Base-by-base conservation (phyloP, 768 basidiomycete genomes). In the Phlebiopsis flavidoalba region DNA sequence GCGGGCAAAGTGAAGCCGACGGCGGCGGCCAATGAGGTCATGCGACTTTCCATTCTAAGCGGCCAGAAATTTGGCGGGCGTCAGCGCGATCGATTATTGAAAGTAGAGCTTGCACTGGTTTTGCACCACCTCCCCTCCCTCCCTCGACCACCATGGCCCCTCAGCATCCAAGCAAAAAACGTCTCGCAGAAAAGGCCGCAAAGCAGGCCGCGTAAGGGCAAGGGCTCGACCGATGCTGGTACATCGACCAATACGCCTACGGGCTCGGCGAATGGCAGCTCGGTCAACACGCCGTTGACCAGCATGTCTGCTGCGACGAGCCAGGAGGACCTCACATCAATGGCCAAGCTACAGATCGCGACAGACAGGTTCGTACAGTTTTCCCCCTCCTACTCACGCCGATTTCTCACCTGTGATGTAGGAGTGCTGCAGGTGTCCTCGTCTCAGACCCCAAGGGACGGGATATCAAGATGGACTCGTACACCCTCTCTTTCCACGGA, bases 381-480 rank as follows among this genome's bases (percentile, higher is more conserved):
- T 10, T 26, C 65, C 31, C 64, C 8, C 61, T 6, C 55, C 21
- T 40, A 36, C 37, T 22, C 10, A 43, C 21, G 19, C 31, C 26
- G 10, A 33, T 36, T 31, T 52, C 46, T 61, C 22, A 59, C 11
- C 58, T 7, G 17, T n/a, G 55, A n/a, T 70, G 36, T 65, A 93
- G 92, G 87, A 92, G 90, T 68, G 88, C 94, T 17, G 82, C 89
- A 24, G 97, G 97, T 60, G 95, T 98, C 19, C 82, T 98, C 26
- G 88, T 94, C 49, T 97, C 95, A 15, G 97, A 99, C 75, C 73
- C 81, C 49, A 95, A 98, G 74, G 84, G 88, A 53, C 88, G 97
- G 58, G 97, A 99, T 79, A 89, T 99, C 83, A 98, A 98, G 78
- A 95, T 98, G 68, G 94, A 97, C 70, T 82, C 87, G 22, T 99